phyloP scores from a whole-genome alignment of 2,329 filamentous ascomycete genomes.

The Penicillium freii region DNA sequence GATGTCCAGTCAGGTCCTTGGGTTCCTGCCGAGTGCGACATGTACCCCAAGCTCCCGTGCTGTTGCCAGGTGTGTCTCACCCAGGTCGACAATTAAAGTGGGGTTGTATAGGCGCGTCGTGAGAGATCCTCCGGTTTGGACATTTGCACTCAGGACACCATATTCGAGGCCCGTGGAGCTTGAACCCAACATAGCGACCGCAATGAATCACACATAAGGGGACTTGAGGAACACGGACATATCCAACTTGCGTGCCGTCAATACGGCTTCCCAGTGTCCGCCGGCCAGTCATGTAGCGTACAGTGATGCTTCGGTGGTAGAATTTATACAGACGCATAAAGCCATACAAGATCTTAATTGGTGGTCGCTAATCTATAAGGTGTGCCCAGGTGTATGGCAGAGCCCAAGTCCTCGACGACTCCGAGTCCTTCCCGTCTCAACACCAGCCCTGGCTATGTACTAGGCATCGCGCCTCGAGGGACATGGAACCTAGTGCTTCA shows the following conservation, averaged over 20 bases:
- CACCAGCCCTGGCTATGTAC: conserved; percentile 46
- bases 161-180: conserved; percentile 58
- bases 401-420: conserved; percentile 47
- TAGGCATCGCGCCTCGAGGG: conserved; percentile 49
- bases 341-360: conserved; percentile 55
- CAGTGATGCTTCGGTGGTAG: conserved; percentile 53
- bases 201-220: conserved; percentile 6
- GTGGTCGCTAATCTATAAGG: conserved; percentile 44
- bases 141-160: conserved; percentile 52
- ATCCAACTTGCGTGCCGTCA: conserved; percentile 59
- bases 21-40: conserved; percentile 43
- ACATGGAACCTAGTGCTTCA: conserved; percentile 60
- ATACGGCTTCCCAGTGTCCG: conserved; percentile 56
- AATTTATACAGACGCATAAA: conserved; percentile 52
- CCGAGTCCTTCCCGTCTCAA: conserved; percentile 58
- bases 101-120: conserved; percentile 57
- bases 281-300: conserved; percentile 54
- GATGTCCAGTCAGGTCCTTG: conserved; percentile 48
- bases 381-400: conserved; percentile 47
- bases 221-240: conserved; percentile 54
- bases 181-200: conserved; percentile 56
- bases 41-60: conserved; percentile 52
- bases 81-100: conserved; percentile 52
- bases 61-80: conserved; percentile 48
- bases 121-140: conserved; percentile 53